Conservation (phyloP, 495 filamentous ascomycete genomes). For the Schizothecium vesticola region DNA sequence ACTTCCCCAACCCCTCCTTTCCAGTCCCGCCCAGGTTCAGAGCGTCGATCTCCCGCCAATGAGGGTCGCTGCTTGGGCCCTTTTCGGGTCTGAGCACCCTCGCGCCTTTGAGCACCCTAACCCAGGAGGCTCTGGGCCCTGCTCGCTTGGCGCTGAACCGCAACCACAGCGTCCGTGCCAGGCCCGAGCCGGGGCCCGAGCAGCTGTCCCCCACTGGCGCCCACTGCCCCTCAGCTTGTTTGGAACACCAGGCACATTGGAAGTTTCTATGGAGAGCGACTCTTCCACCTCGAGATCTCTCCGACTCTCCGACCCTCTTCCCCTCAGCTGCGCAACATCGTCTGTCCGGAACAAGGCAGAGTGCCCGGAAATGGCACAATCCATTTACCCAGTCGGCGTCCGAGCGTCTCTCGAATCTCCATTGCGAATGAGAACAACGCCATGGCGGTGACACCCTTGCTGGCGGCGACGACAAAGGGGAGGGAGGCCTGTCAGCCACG, state of each 20-base stretch:
- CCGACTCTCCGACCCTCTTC: background rate
- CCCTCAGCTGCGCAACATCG: background rate
- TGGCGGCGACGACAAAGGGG: background rate
- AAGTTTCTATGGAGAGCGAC: background rate
- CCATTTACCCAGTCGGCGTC: background rate
- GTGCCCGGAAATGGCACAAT: background rate
- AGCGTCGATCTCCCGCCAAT: background rate
- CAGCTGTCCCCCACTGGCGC: background rate
- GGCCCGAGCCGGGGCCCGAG: background rate
- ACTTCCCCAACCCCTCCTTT: background rate
- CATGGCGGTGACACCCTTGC: background rate
- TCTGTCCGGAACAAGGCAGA: background rate
- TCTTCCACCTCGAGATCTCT: background rate
- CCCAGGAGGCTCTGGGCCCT: background rate
- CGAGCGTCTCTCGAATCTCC: background rate
- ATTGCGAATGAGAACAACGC: background rate
- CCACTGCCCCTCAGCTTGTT: background rate
- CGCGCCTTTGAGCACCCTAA: background rate
- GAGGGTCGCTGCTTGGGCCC: background rate
- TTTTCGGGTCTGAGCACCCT: background rate
- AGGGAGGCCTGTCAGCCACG: background rate
- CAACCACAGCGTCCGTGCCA: background rate
- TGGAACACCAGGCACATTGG: background rate
- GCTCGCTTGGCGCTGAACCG: background rate
- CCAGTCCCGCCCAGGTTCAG: too few relatives aligned